Evolutionary conservation across 345 rosid genomes (phyloP).

Genomic region (Zanthoxylum bungeanum): DNA sequence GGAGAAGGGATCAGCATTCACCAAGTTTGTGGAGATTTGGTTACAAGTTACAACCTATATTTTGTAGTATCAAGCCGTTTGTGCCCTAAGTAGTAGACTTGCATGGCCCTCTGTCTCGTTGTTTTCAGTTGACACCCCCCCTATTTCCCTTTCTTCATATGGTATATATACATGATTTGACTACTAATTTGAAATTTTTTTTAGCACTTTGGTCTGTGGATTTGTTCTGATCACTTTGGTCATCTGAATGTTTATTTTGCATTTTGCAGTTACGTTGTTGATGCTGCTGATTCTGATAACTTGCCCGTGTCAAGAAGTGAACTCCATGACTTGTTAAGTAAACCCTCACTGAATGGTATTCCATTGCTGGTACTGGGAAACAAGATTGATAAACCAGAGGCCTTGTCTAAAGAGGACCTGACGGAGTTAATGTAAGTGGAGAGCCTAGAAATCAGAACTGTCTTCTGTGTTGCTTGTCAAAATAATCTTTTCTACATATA

Average conservation of each 20-base stretch:
- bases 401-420: conserved; percentile 52
- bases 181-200: not conserved
- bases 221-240: not conserved
- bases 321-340: conserved; percentile 70
- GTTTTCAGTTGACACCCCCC: conserved; percentile 1
- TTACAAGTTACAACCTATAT: not conserved
- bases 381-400: conserved; percentile 70
- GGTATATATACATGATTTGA: not conserved
- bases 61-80: not conserved
- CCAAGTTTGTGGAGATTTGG: not conserved
- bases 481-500: not conserved
- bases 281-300: conserved; percentile 68
- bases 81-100: not conserved
- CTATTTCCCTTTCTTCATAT: not conserved
- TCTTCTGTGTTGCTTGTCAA: not conserved
- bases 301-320: conserved; percentile 57
- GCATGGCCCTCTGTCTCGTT: not conserved
- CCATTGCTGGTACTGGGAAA: conserved; percentile 70
- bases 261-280: conserved; percentile 58
- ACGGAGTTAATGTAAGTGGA: conserved; percentile 51
- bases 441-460: not conserved
- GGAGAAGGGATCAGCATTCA: not conserved
- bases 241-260: not conserved
- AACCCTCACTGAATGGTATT: conserved; percentile 57
- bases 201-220: conserved; percentile 14